A percentile compares a stretch with the other conserved stretches of the same genome.
Conservation (phyloP, 805 yeast genomes). For the Candida peoriensis region DNA sequence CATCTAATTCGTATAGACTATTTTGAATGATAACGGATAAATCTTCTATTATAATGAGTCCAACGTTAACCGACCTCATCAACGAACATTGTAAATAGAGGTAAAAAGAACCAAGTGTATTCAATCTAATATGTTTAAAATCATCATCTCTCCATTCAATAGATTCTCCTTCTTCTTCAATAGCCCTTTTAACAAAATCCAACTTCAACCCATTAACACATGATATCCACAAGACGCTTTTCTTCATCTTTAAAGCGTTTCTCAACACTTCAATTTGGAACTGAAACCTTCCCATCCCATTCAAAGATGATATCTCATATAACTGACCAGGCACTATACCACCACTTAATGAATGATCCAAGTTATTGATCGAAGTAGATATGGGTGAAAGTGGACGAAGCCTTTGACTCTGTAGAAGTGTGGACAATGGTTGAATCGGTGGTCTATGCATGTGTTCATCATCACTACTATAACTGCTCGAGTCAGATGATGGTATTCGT, state of each 20-base stretch:
- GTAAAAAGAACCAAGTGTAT: constrained; percentile 8
- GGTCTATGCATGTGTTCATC: too few species aligned
- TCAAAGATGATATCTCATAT: constrained; percentile 19
- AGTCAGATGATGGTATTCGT: too few species aligned
- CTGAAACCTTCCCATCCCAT: constrained; percentile 17
- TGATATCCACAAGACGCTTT: constrained; percentile 19
- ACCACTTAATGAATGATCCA: constrained; percentile 18
- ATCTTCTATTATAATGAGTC: constrained; percentile 21
- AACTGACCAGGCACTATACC: constrained; percentile 23
- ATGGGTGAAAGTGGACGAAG: constrained; percentile 14
- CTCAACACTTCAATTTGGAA: constrained; percentile 11
- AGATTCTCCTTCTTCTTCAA: too few species aligned
- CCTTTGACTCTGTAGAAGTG: constrained; percentile 16
- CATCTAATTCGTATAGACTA: constrained; percentile 11
- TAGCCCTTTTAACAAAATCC: neutral
- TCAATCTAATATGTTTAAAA: constrained; percentile 5
- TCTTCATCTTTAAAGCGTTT: constrained; percentile 12
- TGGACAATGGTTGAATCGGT: constrained; percentile 15
- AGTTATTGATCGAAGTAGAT: constrained; percentile 9
- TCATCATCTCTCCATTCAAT: neutral
- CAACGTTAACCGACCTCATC: too few species aligned
- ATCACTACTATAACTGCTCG: too few species aligned
- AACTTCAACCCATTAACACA: constrained; percentile 14
- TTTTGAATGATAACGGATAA: constrained; percentile 13
- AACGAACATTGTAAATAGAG: constrained; percentile 10